Conservation (phyloP, 106 monocot genomes). For the Narthecium ossifragum region DNA sequence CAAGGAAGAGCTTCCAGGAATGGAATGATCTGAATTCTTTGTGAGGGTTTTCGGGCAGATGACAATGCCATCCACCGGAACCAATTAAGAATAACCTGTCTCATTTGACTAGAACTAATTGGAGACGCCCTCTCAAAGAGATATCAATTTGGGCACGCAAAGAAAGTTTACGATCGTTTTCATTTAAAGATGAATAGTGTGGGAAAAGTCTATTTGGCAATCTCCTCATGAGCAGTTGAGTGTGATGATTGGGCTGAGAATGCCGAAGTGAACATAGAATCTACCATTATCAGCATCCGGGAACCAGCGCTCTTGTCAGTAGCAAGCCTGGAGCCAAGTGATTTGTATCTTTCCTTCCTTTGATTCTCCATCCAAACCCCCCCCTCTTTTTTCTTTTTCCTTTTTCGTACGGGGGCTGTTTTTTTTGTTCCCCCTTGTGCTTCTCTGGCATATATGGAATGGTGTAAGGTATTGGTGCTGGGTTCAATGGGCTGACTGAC, state of each 20-base stretch:
- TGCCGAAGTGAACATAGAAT: no score
- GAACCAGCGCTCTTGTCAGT: not conserved
- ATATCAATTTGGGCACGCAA: not conserved
- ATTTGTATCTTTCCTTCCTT: no score
- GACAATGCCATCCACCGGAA: not conserved
- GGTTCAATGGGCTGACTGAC: no score
- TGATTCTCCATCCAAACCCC: not conserved
- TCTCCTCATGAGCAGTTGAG: conserved; percentile 5
- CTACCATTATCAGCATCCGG: not conserved
- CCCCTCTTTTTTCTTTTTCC: not conserved
- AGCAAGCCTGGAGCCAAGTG: not conserved
- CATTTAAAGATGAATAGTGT: not conserved
- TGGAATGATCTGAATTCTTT: not conserved
- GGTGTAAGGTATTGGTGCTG: no score
- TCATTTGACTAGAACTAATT: no score
- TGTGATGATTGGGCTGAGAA: conserved; percentile 5
- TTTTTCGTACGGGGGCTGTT: not conserved
- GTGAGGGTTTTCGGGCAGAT: not conserved
- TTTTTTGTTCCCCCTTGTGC: not conserved
- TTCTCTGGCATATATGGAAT: no score
- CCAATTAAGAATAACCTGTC: no score
- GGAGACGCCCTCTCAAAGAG: not conserved
- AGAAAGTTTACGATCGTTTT: not conserved
- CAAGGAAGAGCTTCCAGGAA: not conserved
- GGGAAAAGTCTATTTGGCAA: not conserved